Evolutionary conservation across 441 rosid genomes (phyloP).

Genomic region (Aleurites moluccanus): DNA sequence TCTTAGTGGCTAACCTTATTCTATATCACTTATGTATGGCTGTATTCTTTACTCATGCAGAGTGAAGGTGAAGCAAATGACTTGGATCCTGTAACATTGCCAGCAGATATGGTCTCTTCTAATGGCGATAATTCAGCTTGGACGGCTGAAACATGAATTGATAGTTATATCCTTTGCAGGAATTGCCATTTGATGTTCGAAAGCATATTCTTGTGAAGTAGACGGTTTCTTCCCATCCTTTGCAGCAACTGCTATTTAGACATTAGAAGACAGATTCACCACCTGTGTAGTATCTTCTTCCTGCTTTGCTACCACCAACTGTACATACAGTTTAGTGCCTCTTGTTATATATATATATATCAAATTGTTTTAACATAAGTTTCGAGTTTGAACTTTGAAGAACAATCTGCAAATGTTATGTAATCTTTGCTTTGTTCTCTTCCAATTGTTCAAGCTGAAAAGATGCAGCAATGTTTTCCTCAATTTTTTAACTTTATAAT

Average conservation of each 20-base stretch:
- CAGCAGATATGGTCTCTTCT: slow-evolving; percentile 22
- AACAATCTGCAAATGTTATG: not conserved
- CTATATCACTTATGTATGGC: not conserved
- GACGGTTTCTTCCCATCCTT: not conserved
- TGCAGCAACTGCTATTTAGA: not conserved
- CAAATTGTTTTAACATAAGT: not conserved
- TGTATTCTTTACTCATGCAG: slow-evolving; percentile 13
- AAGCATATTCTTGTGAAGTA: not conserved
- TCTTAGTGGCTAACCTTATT: not conserved
- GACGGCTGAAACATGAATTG: slow-evolving; percentile 16
- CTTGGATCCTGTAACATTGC: slow-evolving; percentile 15
- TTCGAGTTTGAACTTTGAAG: not conserved
- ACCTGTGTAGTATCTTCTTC: slow-evolving; percentile 5
- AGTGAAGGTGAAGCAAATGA: slow-evolving; percentile 29
- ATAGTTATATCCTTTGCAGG: not conserved
- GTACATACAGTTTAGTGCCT: slow-evolving; percentile 17
- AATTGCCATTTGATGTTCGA: not conserved
- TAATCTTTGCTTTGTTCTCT: not conserved
- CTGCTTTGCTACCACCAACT: slow-evolving; percentile 11
- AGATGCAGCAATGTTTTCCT: not conserved
- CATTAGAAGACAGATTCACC: slow-evolving; percentile 3
- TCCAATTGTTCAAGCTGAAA: not conserved
- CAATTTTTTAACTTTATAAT: too few species aligned
- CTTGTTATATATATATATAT: not conserved
- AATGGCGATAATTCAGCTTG: slow-evolving; percentile 33